Base-by-base conservation (phyloP, 805 yeast genomes). In the Candida morakotiae region DNA sequence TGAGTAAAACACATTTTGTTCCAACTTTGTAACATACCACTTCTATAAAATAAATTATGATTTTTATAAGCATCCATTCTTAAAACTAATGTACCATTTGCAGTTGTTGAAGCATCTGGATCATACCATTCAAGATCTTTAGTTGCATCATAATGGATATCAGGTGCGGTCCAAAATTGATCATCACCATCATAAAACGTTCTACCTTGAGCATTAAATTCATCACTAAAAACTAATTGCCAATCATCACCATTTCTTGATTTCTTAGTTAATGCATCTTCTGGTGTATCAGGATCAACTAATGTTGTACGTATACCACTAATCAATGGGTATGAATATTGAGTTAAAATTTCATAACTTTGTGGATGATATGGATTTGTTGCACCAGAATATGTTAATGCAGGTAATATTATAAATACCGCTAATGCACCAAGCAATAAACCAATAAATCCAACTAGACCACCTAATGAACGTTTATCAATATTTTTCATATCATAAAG, bases 341-440 rank as follows among this genome's bases (percentile, higher is more conserved):
- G 62, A 2, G 86, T 62, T 44, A 83, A 62, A 7, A 67, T 44
- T 38, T 69, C 77, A 49, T 69, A 71, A 5, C 63, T 21, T 39
- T 59, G 47, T 4, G 66, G 61, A 9, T 31, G 31, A 37, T 45
- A 39, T 28, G 44, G 54, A 16, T 49, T 35, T 6, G 77, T 62
- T 20, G 74, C 78, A 41, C 95, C 95, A 2, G 96, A 69, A 60
- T 72, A 91, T 0, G 96, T 88, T 35, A 91, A 59, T 2, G 81
- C 91, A 1, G 98, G 98, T 43, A 86, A 63, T 4, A 91, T 62
- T 35, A 93, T 72, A 51, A 91, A 87, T 6, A 91, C 56, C n/a
- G 72, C 75, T 10, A 81, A 47, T 3, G 76, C 81, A 23, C 83
- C 94, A 2, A 81, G 37, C 15, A 76, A 63, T 29, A 91, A 64